These are phyloP conservation scores for Colletotrichum sp. DNA, from an alignment of 2,329 filamentous ascomycete genomes.

Conservation along the genomic window DNA sequence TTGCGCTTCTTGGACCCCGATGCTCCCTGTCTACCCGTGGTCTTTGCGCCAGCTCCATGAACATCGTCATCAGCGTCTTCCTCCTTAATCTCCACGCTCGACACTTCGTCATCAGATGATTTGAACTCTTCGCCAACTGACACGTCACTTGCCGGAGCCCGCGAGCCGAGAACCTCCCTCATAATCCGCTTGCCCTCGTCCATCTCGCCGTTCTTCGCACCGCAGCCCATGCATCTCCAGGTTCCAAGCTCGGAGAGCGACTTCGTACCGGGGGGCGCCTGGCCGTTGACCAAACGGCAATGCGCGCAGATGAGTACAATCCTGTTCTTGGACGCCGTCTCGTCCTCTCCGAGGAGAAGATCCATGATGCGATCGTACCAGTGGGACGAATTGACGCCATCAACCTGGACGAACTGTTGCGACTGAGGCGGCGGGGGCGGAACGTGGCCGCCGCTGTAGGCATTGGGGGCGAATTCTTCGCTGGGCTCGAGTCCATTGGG, in stretches of 20 bases:
- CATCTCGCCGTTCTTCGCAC: conserved; percentile 79
- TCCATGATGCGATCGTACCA: conserved; percentile 98
- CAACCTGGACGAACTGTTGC: conserved; percentile 17
- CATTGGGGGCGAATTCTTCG: conserved; percentile 78
- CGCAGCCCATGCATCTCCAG: conserved; percentile 91
- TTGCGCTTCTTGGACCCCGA: conserved; percentile 19
- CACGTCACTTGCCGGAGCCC: conserved; percentile 13
- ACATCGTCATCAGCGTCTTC: conserved; percentile 7
- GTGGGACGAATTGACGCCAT: conserved; percentile 46
- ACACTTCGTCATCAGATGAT: neutral
- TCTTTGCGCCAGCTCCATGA: neutral
- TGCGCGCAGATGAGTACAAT: conserved; percentile 82
- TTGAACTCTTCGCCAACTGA: conserved; percentile 19
- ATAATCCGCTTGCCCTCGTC: conserved; percentile 78
- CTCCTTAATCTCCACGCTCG: neutral
- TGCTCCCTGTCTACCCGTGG: conserved; percentile 16
- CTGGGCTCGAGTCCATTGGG: conserved; percentile 40
- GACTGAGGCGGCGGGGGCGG: conserved; percentile 26
- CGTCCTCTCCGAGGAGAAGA: conserved; percentile 91
- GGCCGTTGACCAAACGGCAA: conserved; percentile 92
- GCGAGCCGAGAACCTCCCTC: conserved; percentile 59
- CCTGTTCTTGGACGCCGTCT: conserved; percentile 89
- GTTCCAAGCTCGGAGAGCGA: conserved; percentile 78
- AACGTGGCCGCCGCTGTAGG: conserved; percentile 48
- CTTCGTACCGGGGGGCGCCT: conserved; percentile 86